Conservation (phyloP, 169 alveolate genomes). For the Ichthyophthirius multifiliis region DNA sequence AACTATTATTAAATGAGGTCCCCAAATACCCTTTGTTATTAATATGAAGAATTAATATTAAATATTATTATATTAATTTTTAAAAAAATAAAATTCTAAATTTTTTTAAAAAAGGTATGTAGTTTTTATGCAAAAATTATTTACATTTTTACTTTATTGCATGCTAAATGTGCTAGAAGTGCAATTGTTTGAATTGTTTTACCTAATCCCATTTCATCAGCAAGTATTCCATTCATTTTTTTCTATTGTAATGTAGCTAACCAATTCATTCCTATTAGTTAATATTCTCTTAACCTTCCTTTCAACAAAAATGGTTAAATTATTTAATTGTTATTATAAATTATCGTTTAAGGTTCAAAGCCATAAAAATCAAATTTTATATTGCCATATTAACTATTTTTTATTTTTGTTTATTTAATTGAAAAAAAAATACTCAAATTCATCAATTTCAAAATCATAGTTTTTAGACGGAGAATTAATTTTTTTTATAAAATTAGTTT, state of each 20-base stretch:
- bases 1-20: slow-evolving; percentile 99
- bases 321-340: background rate
- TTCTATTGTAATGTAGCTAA: slow-evolving; percentile 94
- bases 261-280: slow-evolving; percentile 96
- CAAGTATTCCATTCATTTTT: slow-evolving; percentile 96
- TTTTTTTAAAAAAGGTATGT: too few relatives aligned
- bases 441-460: slow-evolving; percentile 21
- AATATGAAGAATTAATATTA: too few relatives aligned
- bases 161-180: slow-evolving; percentile 96
- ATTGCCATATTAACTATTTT: background rate
- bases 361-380: background rate
- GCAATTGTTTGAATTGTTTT: slow-evolving; percentile 98
- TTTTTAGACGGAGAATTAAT: background rate
- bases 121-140: too few relatives aligned
- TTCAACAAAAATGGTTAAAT: slow-evolving; percentile 85
- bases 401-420: background rate
- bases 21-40: slow-evolving; percentile 85
- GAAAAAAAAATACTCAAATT: background rate
- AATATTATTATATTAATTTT: too few relatives aligned
- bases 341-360: background rate
- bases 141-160: slow-evolving; percentile 84
- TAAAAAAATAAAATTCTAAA: too few relatives aligned
- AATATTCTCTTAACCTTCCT: slow-evolving; percentile 93
- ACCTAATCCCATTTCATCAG: slow-evolving; percentile 99
- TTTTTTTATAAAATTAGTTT: too few relatives aligned